Percentiles rank a stretch among this genome's conserved stretches.
phyloP scores from a whole-genome alignment of 768 basidiomycete genomes.

The Boletus subcaerulescens region DNA sequence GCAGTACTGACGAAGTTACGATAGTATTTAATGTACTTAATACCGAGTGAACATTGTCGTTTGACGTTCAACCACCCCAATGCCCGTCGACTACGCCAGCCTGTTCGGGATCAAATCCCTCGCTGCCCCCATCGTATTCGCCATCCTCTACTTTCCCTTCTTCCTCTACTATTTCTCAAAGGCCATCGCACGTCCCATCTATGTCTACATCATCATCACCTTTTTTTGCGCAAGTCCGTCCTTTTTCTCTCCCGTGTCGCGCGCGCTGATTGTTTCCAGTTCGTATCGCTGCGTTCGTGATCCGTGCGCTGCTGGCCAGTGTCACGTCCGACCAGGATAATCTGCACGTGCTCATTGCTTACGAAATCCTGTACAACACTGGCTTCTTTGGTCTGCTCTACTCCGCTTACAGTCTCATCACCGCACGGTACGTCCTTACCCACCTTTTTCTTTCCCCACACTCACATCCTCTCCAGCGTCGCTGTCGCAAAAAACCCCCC shows the following conservation, averaged over 20 bases:
- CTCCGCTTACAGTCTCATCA: conserved; percentile 30
- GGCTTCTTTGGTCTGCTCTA: conserved; percentile 33
- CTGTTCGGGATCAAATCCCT: conserved; percentile 22
- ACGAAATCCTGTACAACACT: conserved; percentile 32
- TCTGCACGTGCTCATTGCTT: conserved; percentile 23
- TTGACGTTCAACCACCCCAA: not conserved
- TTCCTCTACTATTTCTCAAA: conserved; percentile 13
- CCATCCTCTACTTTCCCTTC: conserved; percentile 22
- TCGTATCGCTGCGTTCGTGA: conserved; percentile 15
- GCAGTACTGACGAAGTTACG: too few relatives aligned
- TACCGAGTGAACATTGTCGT: too few relatives aligned
- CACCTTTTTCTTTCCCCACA: not conserved
- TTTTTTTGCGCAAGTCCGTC: conserved; percentile 30
- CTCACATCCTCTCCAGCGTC: conserved; percentile 8
- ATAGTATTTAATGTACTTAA: too few relatives aligned
- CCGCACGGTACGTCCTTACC: conserved; percentile 25
- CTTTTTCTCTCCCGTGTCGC: fast-evolving
- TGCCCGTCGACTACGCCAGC: conserved; percentile 16
- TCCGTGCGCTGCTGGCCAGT: conserved; percentile 15
- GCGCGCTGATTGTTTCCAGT: conserved; percentile 1
- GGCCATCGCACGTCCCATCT: conserved; percentile 17
- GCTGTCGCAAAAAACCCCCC: conserved; percentile 17
- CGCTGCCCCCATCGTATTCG: conserved; percentile 27
- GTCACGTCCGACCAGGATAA: conserved; percentile 22
- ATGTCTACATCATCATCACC: conserved; percentile 17